A percentile compares a stretch with the other conserved stretches of the same genome.
Conservation (phyloP, 2,329 filamentous ascomycete species). For the Exophiala oligosperma region DNA sequence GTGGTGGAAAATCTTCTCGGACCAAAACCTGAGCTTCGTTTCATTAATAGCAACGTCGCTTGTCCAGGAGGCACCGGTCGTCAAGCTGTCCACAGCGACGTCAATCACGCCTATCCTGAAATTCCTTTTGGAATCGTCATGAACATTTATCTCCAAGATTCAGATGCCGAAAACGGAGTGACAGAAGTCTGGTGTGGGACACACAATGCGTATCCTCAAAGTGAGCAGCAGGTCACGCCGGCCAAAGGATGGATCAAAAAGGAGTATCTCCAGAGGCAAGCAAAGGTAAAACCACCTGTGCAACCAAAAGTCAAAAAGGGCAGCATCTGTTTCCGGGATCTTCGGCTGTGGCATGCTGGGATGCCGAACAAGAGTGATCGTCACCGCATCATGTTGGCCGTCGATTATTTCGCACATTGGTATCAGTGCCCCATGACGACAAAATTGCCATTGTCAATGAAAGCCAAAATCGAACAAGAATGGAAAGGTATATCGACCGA, state of each 20-base stretch:
- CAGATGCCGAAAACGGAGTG: conserved; percentile 46
- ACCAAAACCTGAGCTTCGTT: conserved; percentile 37
- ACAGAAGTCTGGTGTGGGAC: conserved; percentile 55
- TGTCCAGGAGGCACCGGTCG: conserved; percentile 36
- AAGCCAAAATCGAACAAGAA: conserved; percentile 13
- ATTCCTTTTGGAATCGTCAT: conserved; percentile 50
- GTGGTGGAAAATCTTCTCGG: conserved; percentile 38
- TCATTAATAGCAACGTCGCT: conserved; percentile 42
- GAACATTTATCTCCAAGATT: conserved; percentile 49
- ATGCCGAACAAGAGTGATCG: conserved; percentile 55
- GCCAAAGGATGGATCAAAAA: conserved; percentile 33
- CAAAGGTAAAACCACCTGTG: conserved; percentile 35
- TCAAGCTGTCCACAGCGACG: conserved; percentile 44
- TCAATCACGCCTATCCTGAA: conserved; percentile 47
- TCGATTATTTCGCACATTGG: conserved; percentile 30
- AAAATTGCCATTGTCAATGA: conserved; percentile 15
- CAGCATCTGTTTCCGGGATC: conserved; percentile 57
- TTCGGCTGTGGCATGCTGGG: conserved; percentile 64
- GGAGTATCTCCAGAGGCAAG: conserved; percentile 34
- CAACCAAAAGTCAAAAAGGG: conserved; percentile 50
- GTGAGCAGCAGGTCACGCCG: conserved; percentile 40
- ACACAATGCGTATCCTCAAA: conserved; percentile 39
- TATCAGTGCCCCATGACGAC: conserved; percentile 23
- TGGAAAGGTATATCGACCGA: conserved; percentile 17
- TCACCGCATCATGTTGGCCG: conserved; percentile 48